A percentile compares a stretch with the other conserved stretches of the same genome.
Evolutionary conservation across 2,329 filamentous ascomycete genomes (phyloP).

Genomic region (Colletotrichum higginsianum): DNA sequence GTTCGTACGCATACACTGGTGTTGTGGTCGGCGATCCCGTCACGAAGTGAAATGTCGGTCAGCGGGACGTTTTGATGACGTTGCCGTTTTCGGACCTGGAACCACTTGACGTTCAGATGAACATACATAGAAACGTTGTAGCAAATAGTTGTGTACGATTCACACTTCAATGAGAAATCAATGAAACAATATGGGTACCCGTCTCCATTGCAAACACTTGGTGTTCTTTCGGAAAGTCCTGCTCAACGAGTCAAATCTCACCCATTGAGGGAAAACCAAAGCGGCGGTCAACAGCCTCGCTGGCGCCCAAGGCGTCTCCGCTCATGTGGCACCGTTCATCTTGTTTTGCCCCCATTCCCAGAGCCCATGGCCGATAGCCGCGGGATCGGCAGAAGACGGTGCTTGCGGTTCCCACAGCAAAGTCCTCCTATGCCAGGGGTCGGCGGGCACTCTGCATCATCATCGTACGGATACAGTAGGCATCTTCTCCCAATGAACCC

Average conservation of each 20-base stretch:
- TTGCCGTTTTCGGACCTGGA: slow-evolving; percentile 18
- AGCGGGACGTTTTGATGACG: slow-evolving; percentile 11
- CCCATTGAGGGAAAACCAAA: not conserved
- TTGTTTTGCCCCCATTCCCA: not conserved
- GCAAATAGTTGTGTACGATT: slow-evolving; percentile 28
- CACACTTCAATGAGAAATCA: slow-evolving; percentile 25
- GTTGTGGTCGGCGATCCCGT: not conserved
- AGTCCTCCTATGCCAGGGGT: not conserved
- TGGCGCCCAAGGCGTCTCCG: slow-evolving; percentile 6
- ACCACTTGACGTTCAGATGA: slow-evolving; percentile 28
- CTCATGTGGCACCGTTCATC: slow-evolving; percentile 22
- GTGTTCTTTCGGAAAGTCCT: not conserved
- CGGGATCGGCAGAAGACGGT: not conserved
- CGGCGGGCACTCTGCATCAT: not conserved
- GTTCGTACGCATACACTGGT: not conserved
- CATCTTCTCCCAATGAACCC: not conserved
- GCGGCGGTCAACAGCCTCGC: slow-evolving; percentile 18
- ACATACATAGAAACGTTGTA: slow-evolving; percentile 36
- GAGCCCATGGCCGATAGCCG: not conserved
- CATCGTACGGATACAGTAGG: not conserved
- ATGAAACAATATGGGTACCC: not conserved
- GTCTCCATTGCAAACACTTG: not conserved
- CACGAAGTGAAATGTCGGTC: slow-evolving; percentile 1
- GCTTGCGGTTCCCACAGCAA: not conserved
- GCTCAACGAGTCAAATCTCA: slow-evolving; percentile 6